A percentile compares a stretch with the other conserved stretches of the same genome.
Conservation (phyloP, 2,329 filamentous ascomycete genomes). For the Thielaviopsis populi region DNA sequence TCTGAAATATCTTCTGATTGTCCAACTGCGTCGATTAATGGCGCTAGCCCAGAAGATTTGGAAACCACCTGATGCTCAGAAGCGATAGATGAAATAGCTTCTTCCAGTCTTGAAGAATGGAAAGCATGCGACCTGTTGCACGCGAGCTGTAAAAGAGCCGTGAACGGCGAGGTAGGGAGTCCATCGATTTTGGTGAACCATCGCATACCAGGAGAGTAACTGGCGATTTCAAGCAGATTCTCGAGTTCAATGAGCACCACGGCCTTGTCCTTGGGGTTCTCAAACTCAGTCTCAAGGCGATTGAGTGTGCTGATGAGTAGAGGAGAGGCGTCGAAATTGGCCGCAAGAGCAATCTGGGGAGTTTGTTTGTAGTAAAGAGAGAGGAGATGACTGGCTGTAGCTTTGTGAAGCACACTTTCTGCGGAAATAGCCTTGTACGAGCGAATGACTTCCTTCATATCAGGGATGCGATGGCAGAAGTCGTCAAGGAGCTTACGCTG, state of each 20-base stretch:
- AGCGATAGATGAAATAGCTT: constrained; percentile 11
- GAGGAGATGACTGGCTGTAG: constrained; percentile 63
- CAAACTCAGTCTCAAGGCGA: constrained; percentile 39
- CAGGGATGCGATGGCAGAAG: constrained; percentile 64
- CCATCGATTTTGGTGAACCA: constrained; percentile 71
- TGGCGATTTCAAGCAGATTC: constrained; percentile 66
- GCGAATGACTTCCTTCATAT: constrained; percentile 64
- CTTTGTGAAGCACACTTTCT: constrained; percentile 58
- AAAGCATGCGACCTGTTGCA: constrained; percentile 19
- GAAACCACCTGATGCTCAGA: constrained; percentile 15
- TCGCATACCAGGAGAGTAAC: constrained; percentile 66
- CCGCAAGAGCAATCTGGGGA: constrained; percentile 63
- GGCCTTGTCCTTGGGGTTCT: constrained; percentile 34
- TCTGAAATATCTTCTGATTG: constrained; percentile 22
- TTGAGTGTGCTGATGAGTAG: constrained; percentile 55
- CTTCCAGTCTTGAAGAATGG: constrained; percentile 14
- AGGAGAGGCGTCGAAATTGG: constrained; percentile 77
- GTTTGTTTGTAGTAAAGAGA: constrained; percentile 73
- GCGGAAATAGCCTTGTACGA: constrained; percentile 55
- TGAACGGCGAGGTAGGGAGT: constrained; percentile 52
- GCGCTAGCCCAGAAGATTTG: constrained; percentile 11
- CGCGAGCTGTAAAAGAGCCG: constrained; percentile 45
- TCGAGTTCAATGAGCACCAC: constrained; percentile 61
- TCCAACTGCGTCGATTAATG: constrained; percentile 14
- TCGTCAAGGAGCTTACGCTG: constrained; percentile 52